Evolutionary conservation across 306 rosid genomes (phyloP).

Genomic region (Notholithocarpus densiflorus): DNA sequence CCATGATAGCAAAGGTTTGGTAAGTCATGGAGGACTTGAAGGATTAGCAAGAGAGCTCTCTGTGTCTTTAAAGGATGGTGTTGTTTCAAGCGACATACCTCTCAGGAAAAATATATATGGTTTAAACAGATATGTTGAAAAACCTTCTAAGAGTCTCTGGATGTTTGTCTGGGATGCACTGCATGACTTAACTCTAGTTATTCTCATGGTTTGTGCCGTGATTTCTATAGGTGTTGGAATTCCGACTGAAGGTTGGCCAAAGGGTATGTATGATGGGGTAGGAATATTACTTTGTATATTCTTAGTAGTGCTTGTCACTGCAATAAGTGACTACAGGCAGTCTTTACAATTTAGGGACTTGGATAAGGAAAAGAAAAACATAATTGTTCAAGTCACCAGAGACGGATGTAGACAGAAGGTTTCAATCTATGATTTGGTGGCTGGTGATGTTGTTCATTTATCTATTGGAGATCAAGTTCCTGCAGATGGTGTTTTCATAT

Average conservation of each 20-base stretch:
- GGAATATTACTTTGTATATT: constrained; percentile 74
- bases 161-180: constrained; percentile 91
- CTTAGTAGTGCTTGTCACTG: constrained; percentile 74
- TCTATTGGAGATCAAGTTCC: constrained; percentile 82
- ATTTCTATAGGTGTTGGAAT: constrained; percentile 73
- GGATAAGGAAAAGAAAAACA: constrained; percentile 82
- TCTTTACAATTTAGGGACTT: constrained; percentile 80
- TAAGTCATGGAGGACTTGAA: constrained; percentile 44
- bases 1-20: constrained; percentile 50
- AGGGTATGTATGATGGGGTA: constrained; percentile 84
- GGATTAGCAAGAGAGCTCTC: constrained; percentile 56
- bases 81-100: constrained; percentile 37
- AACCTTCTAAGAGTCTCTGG: constrained; percentile 72
- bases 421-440: constrained; percentile 72
- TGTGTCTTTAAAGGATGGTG: constrained; percentile 50
- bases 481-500: constrained; percentile 73
- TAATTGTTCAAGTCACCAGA: constrained; percentile 73
- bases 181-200: constrained; percentile 73
- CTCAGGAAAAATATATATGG: constrained; percentile 57
- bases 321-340: constrained; percentile 77
- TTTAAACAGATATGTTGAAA: constrained; percentile 50
- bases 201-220: constrained; percentile 65
- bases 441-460: constrained; percentile 80
- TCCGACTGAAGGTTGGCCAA: constrained; percentile 80
- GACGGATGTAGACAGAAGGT: constrained; percentile 63